Percentiles rank a stretch among this genome's conserved stretches.
These are phyloP conservation scores for Calvatia gigantea DNA, from an alignment of 768 basidiomycete species.

Conservation along the genomic window DNA sequence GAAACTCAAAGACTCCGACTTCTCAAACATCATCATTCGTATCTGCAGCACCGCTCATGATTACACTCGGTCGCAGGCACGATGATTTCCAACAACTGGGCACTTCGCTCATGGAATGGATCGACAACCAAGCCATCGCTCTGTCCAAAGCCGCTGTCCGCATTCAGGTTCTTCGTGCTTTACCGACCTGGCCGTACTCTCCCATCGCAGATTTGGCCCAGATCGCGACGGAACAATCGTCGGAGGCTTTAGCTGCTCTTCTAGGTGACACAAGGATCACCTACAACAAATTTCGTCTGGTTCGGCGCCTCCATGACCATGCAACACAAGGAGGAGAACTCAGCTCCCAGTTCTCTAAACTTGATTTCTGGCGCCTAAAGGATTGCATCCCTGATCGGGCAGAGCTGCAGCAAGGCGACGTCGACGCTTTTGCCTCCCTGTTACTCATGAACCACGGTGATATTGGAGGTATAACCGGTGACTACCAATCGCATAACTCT, in stretches of 20 bases:
- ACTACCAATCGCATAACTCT: conserved; percentile 40
- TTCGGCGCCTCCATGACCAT: conserved; percentile 57
- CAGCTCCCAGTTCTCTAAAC: conserved; percentile 44
- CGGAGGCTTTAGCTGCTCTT: conserved; percentile 46
- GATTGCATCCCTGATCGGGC: conserved; percentile 59
- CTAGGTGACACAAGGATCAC: conserved; percentile 58
- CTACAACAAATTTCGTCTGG: conserved; percentile 76
- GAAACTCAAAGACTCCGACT: conserved; percentile 41
- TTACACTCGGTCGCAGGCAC: conserved; percentile 33
- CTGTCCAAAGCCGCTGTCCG: conserved; percentile 38
- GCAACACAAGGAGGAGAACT: conserved; percentile 35
- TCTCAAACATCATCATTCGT: conserved; percentile 69
- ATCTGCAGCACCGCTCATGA: conserved; percentile 60
- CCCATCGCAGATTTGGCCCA: conserved; percentile 45
- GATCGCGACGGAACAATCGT: conserved; percentile 41
- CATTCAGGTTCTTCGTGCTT: conserved; percentile 45
- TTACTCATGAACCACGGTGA: conserved; percentile 56
- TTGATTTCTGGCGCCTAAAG: conserved; percentile 84
- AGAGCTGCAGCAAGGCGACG: conserved; percentile 61
- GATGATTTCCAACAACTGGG: conserved; percentile 35
- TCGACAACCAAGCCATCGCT: conserved; percentile 49
- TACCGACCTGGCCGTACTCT: conserved; percentile 75
- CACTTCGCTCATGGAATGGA: conserved; percentile 54
- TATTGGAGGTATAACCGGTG: conserved; percentile 58
- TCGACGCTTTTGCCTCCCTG: conserved; percentile 68